phyloP scores from a whole-genome alignment of 768 basidiomycete species.

The Cantharellus anzutake region DNA sequence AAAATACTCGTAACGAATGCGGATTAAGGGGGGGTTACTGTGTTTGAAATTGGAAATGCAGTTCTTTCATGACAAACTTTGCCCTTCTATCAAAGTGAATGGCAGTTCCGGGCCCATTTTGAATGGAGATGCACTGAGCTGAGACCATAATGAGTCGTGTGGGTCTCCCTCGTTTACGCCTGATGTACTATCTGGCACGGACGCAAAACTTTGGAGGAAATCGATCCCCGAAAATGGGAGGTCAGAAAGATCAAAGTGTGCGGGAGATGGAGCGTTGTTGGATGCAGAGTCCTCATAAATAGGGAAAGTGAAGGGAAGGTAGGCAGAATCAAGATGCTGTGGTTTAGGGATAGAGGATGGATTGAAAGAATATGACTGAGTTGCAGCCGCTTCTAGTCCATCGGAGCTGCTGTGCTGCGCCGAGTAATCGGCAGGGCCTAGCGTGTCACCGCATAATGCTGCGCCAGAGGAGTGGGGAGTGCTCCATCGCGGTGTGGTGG shows the following conservation, averaged over 20 bases:
- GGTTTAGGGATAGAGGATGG: background rate
- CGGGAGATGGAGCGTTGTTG: constrained; percentile 24
- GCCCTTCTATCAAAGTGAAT: constrained; percentile 1
- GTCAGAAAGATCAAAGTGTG: constrained; percentile 50
- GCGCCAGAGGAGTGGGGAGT: background rate
- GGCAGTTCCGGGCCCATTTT: constrained; percentile 9
- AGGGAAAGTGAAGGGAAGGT: background rate
- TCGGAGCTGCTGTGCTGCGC: background rate
- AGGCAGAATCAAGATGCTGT: background rate
- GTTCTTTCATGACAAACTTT: background rate
- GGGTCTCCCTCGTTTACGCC: constrained; percentile 13
- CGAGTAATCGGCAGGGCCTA: background rate
- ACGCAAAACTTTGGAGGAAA: constrained; percentile 56
- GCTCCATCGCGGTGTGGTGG: background rate
- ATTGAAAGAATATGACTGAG: background rate
- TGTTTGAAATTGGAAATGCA: too few species aligned
- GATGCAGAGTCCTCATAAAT: constrained; percentile 2
- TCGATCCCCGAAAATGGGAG: constrained; percentile 75
- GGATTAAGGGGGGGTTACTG: too few species aligned
- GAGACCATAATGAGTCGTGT: constrained; percentile 29
- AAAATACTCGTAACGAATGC: too few species aligned
- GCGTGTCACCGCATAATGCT: background rate
- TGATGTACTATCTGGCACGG: background rate
- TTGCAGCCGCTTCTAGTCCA: background rate
- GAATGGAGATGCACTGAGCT: constrained; percentile 25